These are phyloP conservation scores for Yamadazyma oceani DNA, from an alignment of 1,139 yeast species.

Conservation along the genomic window DNA sequence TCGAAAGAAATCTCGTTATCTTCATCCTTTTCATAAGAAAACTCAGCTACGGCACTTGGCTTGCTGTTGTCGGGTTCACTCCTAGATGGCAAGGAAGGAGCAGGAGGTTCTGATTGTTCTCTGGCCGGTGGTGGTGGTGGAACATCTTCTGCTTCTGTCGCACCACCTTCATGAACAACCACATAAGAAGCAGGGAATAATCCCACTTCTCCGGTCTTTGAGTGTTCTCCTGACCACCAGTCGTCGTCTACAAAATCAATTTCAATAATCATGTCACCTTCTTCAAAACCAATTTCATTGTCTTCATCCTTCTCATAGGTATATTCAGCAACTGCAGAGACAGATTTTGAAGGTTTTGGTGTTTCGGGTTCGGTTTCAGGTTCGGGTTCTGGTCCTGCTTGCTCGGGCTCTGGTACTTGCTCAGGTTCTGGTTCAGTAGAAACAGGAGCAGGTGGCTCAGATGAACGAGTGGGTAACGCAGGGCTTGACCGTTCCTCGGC, in stretches of 20 bases:
- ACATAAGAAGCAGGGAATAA: constrained; percentile 78
- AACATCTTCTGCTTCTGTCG: constrained; percentile 6
- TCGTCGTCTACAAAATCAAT: constrained; percentile 73
- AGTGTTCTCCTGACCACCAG: constrained; percentile 80
- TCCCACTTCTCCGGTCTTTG: constrained; percentile 59
- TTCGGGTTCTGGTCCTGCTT: constrained; percentile 17
- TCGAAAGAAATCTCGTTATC: constrained; percentile 83
- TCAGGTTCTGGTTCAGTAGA: constrained; percentile 22
- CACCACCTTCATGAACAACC: constrained; percentile 32
- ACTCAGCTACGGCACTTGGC: constrained; percentile 73
- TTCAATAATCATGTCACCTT: constrained; percentile 64
- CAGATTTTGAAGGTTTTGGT: constrained; percentile 18
- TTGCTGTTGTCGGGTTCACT: constrained; percentile 25
- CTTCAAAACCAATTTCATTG: constrained; percentile 64
- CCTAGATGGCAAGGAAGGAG: constrained; percentile 21
- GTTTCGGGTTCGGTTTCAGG: constrained; percentile 15
- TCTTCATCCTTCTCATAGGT: constrained; percentile 75
- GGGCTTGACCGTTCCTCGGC: constrained; percentile 22
- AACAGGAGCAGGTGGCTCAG: constrained; percentile 12
- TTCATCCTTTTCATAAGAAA: constrained; percentile 85
- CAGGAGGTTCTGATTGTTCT: constrained; percentile 21
- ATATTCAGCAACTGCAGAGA: constrained; percentile 60
- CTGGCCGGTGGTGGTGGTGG: constrained; percentile 18
- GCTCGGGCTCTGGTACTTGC: constrained; percentile 20
- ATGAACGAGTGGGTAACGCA: too few species aligned